Evolutionary conservation across 1,139 yeast genomes (phyloP).

Genomic region (Diutina sp.): DNA sequence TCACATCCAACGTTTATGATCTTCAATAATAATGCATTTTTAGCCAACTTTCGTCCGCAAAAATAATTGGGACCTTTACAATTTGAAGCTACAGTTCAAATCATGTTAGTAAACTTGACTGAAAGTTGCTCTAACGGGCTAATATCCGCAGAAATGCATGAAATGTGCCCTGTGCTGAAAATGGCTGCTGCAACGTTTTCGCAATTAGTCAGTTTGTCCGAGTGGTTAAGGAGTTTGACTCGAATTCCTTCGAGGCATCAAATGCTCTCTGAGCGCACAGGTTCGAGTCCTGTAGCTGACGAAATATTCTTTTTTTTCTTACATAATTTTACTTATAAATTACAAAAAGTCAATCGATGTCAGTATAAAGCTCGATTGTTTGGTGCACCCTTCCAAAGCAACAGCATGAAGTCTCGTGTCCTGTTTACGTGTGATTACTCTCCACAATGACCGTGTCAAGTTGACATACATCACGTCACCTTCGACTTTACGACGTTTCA

Average conservation of each 20-base stretch:
- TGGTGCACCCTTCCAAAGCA: slow-evolving; percentile 19
- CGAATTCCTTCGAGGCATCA: neutral
- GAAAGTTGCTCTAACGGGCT: too few species aligned
- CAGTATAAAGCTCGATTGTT: slow-evolving; percentile 10
- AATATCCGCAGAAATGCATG: too few species aligned
- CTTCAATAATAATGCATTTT: too few species aligned
- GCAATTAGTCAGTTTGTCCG: neutral
- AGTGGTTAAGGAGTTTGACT: slow-evolving; percentile 2
- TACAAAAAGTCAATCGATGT: slow-evolving; percentile 12
- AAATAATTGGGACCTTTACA: too few species aligned
- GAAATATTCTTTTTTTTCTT: neutral
- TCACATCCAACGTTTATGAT: too few species aligned
- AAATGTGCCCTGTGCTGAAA: too few species aligned
- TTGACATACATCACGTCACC: slow-evolving; percentile 26
- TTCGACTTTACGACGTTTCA: slow-evolving; percentile 4
- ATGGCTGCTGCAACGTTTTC: neutral
- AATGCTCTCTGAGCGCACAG: slow-evolving; percentile 2
- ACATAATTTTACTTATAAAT: neutral
- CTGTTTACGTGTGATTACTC: slow-evolving; percentile 14
- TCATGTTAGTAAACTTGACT: too few species aligned
- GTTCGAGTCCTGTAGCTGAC: slow-evolving; percentile 2
- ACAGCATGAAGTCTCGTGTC: slow-evolving; percentile 18
- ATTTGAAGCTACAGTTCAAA: too few species aligned
- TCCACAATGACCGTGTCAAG: slow-evolving; percentile 23
- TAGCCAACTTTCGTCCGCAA: too few species aligned